These are phyloP conservation scores for Aureobasidium sp. DNA, from an alignment of 2,329 filamentous ascomycete species.

Conservation along the genomic window DNA sequence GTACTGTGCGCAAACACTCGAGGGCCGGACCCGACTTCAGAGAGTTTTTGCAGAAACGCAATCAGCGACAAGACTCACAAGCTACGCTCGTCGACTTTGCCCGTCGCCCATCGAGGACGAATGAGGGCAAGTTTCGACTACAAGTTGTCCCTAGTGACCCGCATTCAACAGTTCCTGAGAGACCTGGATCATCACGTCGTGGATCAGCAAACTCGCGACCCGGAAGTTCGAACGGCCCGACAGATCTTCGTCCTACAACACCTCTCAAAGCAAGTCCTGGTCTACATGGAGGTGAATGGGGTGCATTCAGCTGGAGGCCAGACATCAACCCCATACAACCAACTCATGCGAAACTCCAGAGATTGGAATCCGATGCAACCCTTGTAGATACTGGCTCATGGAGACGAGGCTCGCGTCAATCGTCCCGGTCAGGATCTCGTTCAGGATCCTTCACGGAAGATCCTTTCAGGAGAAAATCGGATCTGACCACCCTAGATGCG, in stretches of 20 bases:
- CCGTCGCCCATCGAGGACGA: constrained; percentile 1
- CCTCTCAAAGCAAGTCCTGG: neutral
- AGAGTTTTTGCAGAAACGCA: neutral
- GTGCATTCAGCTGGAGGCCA: constrained; percentile 2
- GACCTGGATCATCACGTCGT: neutral
- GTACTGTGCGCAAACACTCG: neutral
- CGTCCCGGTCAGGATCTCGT: neutral
- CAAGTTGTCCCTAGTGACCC: neutral
- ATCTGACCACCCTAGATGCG: neutral
- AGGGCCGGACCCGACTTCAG: neutral
- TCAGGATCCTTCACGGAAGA: neutral
- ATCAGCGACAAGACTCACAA: constrained; percentile 6
- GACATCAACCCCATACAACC: neutral
- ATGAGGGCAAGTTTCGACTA: neutral
- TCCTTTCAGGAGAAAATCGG: neutral
- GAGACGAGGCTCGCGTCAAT: neutral
- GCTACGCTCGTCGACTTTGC: constrained; percentile 8
- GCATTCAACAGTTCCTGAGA: neutral
- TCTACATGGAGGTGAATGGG: neutral
- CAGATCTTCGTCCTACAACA: neutral
- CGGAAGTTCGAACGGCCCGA: neutral
- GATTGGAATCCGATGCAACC: constrained; percentile 8
- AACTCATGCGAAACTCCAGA: neutral
- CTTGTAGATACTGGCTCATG: constrained; percentile 3
- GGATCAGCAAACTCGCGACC: neutral